Evolutionary conservation across 371 early-diverging fungal species (phyloP).

Genomic region (Synchytrium microbalum): DNA sequence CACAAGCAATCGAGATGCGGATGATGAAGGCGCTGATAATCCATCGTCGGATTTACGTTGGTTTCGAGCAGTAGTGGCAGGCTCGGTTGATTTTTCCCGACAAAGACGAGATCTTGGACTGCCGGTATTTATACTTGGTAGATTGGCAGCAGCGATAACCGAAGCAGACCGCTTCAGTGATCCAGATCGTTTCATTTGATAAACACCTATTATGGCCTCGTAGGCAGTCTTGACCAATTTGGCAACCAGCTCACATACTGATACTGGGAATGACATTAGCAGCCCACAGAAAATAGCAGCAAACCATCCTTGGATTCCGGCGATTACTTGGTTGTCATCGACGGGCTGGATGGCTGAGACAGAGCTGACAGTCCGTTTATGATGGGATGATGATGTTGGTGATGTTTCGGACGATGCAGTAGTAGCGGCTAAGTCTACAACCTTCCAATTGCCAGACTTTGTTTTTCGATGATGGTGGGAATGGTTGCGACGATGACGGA

Average conservation of each 20-base stretch:
- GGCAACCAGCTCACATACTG: neutral
- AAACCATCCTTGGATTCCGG: neutral
- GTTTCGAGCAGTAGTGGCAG: neutral
- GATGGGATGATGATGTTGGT: neutral
- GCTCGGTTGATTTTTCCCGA: neutral
- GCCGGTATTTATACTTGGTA: neutral
- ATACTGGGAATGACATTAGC: neutral
- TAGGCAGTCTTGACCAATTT: neutral
- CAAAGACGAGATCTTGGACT: neutral
- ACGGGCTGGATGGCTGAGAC: neutral
- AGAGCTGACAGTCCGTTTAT: neutral
- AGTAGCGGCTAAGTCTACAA: neutral
- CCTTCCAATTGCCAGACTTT: neutral
- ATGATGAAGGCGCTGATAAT: neutral
- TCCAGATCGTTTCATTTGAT: no score
- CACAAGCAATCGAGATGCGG: neutral
- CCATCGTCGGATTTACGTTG: no score
- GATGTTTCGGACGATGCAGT: neutral
- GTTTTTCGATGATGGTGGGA: neutral
- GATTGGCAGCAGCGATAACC: neutral
- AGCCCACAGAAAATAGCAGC: neutral
- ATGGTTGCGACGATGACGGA: neutral
- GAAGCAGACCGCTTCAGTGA: neutral
- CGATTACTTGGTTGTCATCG: neutral
- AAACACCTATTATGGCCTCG: neutral